Evolutionary conservation across 2,329 filamentous ascomycete genomes (phyloP).

Genomic region (Plenodomus tracheiphilus): DNA sequence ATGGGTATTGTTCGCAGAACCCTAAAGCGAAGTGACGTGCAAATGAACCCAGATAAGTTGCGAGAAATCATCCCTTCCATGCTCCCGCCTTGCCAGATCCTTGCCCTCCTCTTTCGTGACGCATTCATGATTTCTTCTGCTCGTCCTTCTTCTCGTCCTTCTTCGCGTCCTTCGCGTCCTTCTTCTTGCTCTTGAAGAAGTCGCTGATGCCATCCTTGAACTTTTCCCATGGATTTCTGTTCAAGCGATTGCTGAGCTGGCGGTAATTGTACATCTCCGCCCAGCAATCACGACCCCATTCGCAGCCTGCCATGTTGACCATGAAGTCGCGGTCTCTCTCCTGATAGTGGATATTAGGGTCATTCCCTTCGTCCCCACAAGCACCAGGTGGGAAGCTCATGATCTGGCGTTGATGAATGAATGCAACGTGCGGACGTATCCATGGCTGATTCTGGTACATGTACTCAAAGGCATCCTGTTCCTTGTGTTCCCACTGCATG

Average conservation of each 20-base stretch:
- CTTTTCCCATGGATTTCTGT: constrained; percentile 79
- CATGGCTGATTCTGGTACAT: constrained; percentile 90
- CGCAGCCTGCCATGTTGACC: constrained; percentile 98
- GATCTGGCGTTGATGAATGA: constrained; percentile 87
- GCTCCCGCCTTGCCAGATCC: not conserved
- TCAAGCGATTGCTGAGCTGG: constrained; percentile 86
- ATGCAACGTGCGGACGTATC: constrained; percentile 85
- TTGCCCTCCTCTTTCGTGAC: constrained; percentile 15
- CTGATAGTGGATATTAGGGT: constrained; percentile 82
- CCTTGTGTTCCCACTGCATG: constrained; percentile 99
- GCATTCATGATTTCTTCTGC: constrained; percentile 11
- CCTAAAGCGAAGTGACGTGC: constrained; percentile 7
- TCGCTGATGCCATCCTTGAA: constrained; percentile 54
- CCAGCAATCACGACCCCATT: constrained; percentile 97
- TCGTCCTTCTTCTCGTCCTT: constrained; percentile 27
- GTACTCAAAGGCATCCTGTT: constrained; percentile 93
- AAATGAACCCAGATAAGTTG: not conserved
- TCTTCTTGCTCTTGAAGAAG: constrained; percentile 35
- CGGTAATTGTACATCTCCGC: constrained; percentile 96
- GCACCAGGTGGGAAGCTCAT: constrained; percentile 93
- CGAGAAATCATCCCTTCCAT: not conserved
- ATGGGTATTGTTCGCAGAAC: constrained; percentile 14
- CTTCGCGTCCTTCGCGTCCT: constrained; percentile 35
- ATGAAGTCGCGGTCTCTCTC: constrained; percentile 86
- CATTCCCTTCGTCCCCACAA: constrained; percentile 75